These are phyloP conservation scores for Penicillium diatomitis DNA, from an alignment of 495 filamentous ascomycete species.

Conservation along the genomic window DNA sequence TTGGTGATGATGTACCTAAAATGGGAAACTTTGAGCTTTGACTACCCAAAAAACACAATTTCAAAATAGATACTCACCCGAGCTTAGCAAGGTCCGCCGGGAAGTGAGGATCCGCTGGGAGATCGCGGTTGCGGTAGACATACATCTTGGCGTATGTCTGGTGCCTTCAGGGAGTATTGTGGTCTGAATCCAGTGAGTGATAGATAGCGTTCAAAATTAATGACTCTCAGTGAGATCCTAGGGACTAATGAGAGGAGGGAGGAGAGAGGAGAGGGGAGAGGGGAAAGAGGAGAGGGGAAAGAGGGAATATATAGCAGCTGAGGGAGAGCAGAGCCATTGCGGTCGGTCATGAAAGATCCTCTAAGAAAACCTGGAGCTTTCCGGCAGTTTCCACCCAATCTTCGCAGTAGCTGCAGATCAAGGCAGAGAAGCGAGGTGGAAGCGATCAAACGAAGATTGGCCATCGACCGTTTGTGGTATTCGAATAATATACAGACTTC, in stretches of 20 bases:
- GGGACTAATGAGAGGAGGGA: not conserved
- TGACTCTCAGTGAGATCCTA: too few relatives aligned
- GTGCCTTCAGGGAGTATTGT: not conserved
- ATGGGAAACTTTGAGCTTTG: not conserved
- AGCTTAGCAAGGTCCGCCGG: slow-evolving; percentile 53
- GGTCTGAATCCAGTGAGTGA: too few relatives aligned
- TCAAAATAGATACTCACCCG: slow-evolving; percentile 46
- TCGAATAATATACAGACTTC: slow-evolving; percentile 29
- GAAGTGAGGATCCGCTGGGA: slow-evolving; percentile 63
- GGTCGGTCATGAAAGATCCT: too few relatives aligned
- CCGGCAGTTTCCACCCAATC: too few relatives aligned
- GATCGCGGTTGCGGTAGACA: slow-evolving; percentile 48
- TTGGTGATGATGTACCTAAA: slow-evolving; percentile 62
- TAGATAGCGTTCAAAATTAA: too few relatives aligned
- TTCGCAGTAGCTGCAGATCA: not conserved
- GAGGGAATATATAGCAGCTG: not conserved
- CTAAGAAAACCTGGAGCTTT: too few relatives aligned
- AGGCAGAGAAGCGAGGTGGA: not conserved
- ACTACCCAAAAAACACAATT: too few relatives aligned
- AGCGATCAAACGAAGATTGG: not conserved
- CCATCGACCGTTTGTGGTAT: slow-evolving; percentile 4
- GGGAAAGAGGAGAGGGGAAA: not conserved
- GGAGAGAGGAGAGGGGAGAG: not conserved
- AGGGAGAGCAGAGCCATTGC: not conserved
- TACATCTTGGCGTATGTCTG: slow-evolving; percentile 50